Evolutionary conservation across 192 early-diverging fungal genomes (phyloP).

Genomic region (Spizellomyces punctatus): DNA sequence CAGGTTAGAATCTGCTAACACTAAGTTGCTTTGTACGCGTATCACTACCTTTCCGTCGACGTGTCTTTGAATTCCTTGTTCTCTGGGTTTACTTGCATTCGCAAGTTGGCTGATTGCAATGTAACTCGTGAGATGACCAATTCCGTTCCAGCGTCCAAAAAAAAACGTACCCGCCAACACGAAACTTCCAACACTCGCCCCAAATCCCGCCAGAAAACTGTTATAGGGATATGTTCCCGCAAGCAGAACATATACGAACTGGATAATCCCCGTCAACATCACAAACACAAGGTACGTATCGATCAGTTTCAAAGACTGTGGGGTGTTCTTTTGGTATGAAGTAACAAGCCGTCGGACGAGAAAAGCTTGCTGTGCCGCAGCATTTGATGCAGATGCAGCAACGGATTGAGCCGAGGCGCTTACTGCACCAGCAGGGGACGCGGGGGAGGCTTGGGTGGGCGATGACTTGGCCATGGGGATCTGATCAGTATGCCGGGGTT

Average conservation of each 20-base stretch:
- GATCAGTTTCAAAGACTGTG: constrained; percentile 82
- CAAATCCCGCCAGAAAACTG: constrained; percentile 95
- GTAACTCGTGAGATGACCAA: not conserved
- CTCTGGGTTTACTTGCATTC: constrained; percentile 88
- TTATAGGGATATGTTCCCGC: constrained; percentile 97
- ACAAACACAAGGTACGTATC: constrained; percentile 93
- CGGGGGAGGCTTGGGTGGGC: not conserved
- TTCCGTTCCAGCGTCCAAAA: not conserved
- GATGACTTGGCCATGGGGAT: no score
- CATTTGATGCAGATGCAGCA: constrained; percentile 8
- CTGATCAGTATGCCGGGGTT: no score
- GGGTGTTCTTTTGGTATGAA: constrained; percentile 68
- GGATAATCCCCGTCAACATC: constrained; percentile 85
- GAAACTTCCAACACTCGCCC: constrained; percentile 88
- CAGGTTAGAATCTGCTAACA: no score
- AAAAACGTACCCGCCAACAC: constrained; percentile 73
- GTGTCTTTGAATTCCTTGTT: constrained; percentile 75
- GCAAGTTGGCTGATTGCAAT: constrained; percentile 72
- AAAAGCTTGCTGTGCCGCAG: constrained; percentile 27
- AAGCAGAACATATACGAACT: constrained; percentile 84
- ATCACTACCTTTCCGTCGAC: constrained; percentile 74
- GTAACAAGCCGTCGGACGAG: constrained; percentile 36
- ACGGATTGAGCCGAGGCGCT: not conserved
- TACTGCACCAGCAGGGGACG: not conserved
- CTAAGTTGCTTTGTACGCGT: no score